Percentiles rank a stretch among this genome's conserved stretches.
Evolutionary conservation across 2,329 filamentous ascomycete species (phyloP).

Genomic region (Curvularia verruculosa): DNA sequence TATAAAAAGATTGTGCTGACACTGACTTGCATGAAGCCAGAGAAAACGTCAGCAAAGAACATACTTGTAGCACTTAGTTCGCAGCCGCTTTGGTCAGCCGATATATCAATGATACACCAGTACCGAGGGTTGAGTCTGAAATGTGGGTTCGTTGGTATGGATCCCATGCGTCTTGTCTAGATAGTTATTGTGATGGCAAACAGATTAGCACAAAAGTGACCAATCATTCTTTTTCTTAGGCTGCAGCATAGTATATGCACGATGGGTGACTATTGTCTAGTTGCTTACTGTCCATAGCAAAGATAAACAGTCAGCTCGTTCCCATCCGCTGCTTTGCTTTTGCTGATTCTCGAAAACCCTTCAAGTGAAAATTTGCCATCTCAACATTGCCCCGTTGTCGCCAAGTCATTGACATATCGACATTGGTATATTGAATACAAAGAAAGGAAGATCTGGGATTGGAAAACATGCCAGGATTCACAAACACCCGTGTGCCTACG

Average conservation of each 20-base stretch:
- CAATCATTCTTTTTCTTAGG: not conserved
- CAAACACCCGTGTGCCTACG: slow-evolving; percentile 3
- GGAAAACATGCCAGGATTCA: slow-evolving; percentile 1
- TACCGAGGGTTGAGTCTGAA: no score
- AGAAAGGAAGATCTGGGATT: not conserved
- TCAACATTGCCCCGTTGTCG: no score
- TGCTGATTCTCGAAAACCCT: not conserved
- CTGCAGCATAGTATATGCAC: not conserved
- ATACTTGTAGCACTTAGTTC: no score
- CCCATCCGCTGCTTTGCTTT: not conserved
- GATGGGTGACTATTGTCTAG: not conserved
- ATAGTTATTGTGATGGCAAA: not conserved
- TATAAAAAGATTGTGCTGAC: not conserved
- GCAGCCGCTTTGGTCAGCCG: no score
- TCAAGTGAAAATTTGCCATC: no score
- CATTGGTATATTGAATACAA: not conserved
- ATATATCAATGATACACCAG: no score
- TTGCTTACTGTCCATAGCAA: not conserved
- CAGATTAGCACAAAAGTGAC: not conserved
- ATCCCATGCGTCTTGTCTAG: no score
- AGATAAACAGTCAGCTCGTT: not conserved
- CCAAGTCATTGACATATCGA: not conserved
- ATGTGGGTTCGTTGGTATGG: no score
- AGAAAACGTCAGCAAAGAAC: not conserved
- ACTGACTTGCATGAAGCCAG: not conserved